Percentiles rank a stretch among this genome's conserved stretches.
phyloP scores from a whole-genome alignment of 148 eudicot genomes.

The Cornus suecica region DNA sequence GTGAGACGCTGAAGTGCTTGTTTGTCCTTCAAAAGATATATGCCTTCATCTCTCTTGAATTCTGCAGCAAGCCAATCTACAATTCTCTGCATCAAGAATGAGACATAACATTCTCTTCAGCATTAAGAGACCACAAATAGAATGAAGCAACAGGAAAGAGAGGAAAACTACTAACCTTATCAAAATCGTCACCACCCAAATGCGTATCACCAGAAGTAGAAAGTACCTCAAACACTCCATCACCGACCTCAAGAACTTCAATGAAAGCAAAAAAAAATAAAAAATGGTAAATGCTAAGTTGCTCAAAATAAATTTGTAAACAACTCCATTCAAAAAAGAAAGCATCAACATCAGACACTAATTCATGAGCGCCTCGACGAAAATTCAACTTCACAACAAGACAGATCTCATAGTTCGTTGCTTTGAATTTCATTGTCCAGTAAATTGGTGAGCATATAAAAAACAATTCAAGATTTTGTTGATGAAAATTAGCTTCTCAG shows the following conservation, averaged over 20 bases:
- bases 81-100: constrained; percentile 54
- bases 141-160: neutral
- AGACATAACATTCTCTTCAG: neutral
- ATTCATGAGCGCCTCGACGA: neutral
- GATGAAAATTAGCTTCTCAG: neutral
- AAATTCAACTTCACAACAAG: neutral
- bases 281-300: neutral
- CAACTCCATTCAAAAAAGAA: neutral
- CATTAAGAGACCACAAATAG: neutral
- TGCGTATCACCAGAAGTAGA: constrained; percentile 98
- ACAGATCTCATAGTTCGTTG: neutral
- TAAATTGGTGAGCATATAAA: neutral
- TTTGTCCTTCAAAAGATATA: constrained; percentile 91
- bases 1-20: constrained; percentile 97
- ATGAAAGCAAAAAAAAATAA: neutral
- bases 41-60: constrained; percentile 88
- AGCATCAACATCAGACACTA: neutral
- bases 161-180: constrained; percentile 53
- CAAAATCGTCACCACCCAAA: constrained; percentile 98
- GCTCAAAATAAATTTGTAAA: neutral
- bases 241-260: constrained; percentile 96
- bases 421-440: neutral
- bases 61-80: constrained; percentile 90
- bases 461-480: neutral
- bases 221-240: constrained; percentile 97